These are phyloP conservation scores for Ploettnerulaceae sp. DNA, from an alignment of 2,329 filamentous ascomycete species.

Conservation along the genomic window DNA sequence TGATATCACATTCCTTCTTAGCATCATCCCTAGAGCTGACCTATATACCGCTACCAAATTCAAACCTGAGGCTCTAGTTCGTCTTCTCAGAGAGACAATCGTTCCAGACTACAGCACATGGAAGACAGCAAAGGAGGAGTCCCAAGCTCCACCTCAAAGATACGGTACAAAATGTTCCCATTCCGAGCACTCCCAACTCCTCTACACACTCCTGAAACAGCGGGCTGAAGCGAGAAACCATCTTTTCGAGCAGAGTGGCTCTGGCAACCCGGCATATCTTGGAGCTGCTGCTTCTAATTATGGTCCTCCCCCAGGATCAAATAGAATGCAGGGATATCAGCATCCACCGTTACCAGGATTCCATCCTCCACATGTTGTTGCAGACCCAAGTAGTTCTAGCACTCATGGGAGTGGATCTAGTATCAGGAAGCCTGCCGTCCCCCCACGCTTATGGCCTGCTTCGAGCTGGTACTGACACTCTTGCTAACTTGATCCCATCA, in stretches of 20 bases:
- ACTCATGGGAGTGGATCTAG: constrained; percentile 14
- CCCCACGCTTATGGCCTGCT: constrained; percentile 14
- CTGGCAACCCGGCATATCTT: background rate
- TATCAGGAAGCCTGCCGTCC: constrained; percentile 15
- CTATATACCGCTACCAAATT: constrained; percentile 69
- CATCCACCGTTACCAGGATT: constrained; percentile 13
- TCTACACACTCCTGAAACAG: background rate
- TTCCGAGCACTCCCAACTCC: constrained; percentile 1
- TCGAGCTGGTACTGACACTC: constrained; percentile 10
- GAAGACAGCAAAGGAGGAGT: constrained; percentile 40
- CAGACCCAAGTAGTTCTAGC: constrained; percentile 22
- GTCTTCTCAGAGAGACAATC: constrained; percentile 62
- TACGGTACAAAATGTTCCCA: constrained; percentile 28
- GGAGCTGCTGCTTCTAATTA: constrained; percentile 5
- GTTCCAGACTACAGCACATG: constrained; percentile 58
- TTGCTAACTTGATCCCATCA: constrained; percentile 17
- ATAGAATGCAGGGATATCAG: constrained; percentile 13
- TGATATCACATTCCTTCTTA: constrained; percentile 54
- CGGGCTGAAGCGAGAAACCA: background rate
- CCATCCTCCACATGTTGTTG: constrained; percentile 4
- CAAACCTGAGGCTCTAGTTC: constrained; percentile 65
- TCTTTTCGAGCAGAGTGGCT: background rate
- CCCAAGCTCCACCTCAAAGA: constrained; percentile 21
- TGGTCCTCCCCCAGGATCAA: constrained; percentile 6
- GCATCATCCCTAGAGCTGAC: constrained; percentile 58